A percentile compares a stretch with the other conserved stretches of the same genome.
These are phyloP conservation scores for Beauveria sp. DNA, from an alignment of 2,329 filamentous ascomycete genomes.

Conservation along the genomic window DNA sequence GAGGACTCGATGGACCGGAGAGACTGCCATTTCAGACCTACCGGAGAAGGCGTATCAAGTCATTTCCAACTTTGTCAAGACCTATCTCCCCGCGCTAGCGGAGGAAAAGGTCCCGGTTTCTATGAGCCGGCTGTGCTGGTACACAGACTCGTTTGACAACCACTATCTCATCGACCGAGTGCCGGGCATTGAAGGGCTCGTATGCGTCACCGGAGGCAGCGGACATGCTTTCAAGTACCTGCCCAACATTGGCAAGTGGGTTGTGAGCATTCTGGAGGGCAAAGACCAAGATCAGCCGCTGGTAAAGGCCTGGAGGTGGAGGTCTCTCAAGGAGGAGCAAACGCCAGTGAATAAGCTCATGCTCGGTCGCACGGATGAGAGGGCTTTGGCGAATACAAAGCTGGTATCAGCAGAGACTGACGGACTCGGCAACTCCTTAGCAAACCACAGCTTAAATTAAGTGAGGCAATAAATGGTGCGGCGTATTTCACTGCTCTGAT, in stretches of 20 bases:
- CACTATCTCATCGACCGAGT: conserved; percentile 27
- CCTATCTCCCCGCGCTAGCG: conserved; percentile 35
- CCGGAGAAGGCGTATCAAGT: conserved; percentile 22
- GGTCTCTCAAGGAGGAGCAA: conserved; percentile 1
- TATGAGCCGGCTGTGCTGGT: conserved; percentile 26
- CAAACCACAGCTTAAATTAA: neutral
- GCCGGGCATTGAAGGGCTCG: conserved; percentile 48
- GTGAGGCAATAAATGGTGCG: no score
- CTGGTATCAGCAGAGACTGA: neutral
- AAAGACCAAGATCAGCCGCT: conserved; percentile 22
- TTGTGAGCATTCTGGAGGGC: conserved; percentile 43
- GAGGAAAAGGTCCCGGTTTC: conserved; percentile 15
- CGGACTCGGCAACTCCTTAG: neutral
- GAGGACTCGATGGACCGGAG: conserved; percentile 28
- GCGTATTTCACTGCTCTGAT: no score
- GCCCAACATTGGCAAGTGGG: conserved; percentile 47
- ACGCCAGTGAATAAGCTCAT: neutral
- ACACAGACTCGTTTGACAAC: conserved; percentile 26
- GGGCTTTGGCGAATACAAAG: neutral
- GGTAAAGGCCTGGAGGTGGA: conserved; percentile 18
- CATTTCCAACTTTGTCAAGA: conserved; percentile 26
- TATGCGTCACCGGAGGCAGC: conserved; percentile 53
- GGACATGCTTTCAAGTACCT: conserved; percentile 58
- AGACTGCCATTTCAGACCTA: conserved; percentile 16
- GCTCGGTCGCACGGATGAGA: neutral